Evolutionary conservation across 495 filamentous ascomycete genomes (phyloP).

Genomic region (Podospora sp.): DNA sequence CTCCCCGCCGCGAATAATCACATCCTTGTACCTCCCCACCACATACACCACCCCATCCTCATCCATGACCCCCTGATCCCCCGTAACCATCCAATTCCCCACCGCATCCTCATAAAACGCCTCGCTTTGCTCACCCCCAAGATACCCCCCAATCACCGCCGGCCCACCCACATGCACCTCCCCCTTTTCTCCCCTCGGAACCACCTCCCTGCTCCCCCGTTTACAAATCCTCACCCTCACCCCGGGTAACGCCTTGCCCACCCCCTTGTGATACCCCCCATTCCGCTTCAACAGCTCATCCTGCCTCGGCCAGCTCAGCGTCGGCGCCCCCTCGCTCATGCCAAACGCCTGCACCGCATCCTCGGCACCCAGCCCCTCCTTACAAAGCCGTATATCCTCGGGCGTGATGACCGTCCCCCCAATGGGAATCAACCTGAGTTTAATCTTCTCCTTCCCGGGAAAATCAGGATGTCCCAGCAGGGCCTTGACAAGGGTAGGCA

Average conservation of each 20-base stretch:
- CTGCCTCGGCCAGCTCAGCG: constrained; percentile 32
- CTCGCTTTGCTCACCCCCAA: constrained; percentile 23
- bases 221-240: constrained; percentile 41
- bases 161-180: constrained; percentile 46
- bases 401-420: constrained; percentile 36
- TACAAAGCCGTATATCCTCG: constrained; percentile 36
- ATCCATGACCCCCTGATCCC: constrained; percentile 50
- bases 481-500: constrained; percentile 44
- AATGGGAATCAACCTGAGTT: constrained; percentile 34
- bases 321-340: constrained; percentile 46
- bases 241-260: constrained; percentile 39
- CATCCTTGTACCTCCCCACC: constrained; percentile 52
- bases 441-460: constrained; percentile 23
- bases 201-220: constrained; percentile 27
- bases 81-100: constrained; percentile 44
- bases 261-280: constrained; percentile 24
- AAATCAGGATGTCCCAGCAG: constrained; percentile 30
- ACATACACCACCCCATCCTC: constrained; percentile 40
- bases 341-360: constrained; percentile 42
- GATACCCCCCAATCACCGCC: constrained; percentile 37
- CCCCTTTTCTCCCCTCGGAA: constrained; percentile 38
- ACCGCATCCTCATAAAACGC: constrained; percentile 43
- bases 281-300: constrained; percentile 22
- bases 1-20: constrained; percentile 54
- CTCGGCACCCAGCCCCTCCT: constrained; percentile 32